Conservation (phyloP, 1,284 basidiomycete species). For the Megacollybia platyphylla region DNA sequence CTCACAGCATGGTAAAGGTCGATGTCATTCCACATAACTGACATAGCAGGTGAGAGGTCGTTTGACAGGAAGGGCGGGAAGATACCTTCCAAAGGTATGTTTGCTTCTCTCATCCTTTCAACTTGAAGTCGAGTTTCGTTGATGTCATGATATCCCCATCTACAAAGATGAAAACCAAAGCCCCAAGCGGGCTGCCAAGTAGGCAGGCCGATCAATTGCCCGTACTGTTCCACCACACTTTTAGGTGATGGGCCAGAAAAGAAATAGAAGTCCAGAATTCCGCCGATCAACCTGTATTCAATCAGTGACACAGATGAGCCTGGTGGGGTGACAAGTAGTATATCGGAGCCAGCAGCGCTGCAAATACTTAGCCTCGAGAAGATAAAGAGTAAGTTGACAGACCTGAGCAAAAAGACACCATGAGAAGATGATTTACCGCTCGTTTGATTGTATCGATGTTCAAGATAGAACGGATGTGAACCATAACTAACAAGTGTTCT, state of each 20-base stretch:
- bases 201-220: constrained; percentile 43
- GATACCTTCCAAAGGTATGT: constrained; percentile 53
- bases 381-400: constrained; percentile 2
- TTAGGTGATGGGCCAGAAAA: constrained; percentile 55
- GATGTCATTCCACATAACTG: constrained; percentile 71
- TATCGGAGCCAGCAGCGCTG: constrained; percentile 50
- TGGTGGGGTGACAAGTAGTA: constrained; percentile 45
- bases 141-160: constrained; percentile 43
- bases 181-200: constrained; percentile 59
- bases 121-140: constrained; percentile 39
- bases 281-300: constrained; percentile 52
- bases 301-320: constrained; percentile 39
- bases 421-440: constrained; percentile 44
- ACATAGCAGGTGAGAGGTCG: constrained; percentile 2
- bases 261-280: constrained; percentile 61
- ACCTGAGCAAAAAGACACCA: constrained; percentile 61
- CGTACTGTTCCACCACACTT: constrained; percentile 58
- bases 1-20: constrained; percentile 56
- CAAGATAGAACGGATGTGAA: constrained; percentile 55
- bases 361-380: constrained; percentile 5
- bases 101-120: constrained; percentile 43
- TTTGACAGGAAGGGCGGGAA: constrained; percentile 4
- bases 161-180: constrained; percentile 54
- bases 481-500: constrained; percentile 37
- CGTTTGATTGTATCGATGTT: constrained; percentile 42